phyloP scores from a whole-genome alignment of 2,329 filamentous ascomycete genomes.

The Grosmannia clavigera region DNA sequence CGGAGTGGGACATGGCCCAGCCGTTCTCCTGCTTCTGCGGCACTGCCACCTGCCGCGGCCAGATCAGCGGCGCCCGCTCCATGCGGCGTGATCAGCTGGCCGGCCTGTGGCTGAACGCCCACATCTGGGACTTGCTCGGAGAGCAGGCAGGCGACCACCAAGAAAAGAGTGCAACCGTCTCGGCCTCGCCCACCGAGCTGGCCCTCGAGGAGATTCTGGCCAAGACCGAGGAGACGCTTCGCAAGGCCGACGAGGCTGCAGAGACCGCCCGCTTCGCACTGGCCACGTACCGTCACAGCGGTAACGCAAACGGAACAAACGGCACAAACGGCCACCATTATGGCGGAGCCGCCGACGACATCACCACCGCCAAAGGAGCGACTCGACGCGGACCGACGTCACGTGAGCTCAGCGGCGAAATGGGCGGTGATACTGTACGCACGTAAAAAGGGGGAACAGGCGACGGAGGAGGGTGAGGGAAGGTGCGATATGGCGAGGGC shows the following conservation, averaged over 20 bases:
- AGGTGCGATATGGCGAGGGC: too few relatives aligned
- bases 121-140: slow-evolving; percentile 41
- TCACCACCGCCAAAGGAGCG: slow-evolving; percentile 10
- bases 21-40: slow-evolving; percentile 55
- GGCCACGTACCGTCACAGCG: slow-evolving; percentile 20
- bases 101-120: slow-evolving; percentile 48
- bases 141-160: slow-evolving; percentile 8
- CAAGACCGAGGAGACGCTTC: slow-evolving; percentile 32
- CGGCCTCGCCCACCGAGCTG: slow-evolving; percentile 22
- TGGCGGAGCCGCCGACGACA: slow-evolving; percentile 4
- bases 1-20: slow-evolving; percentile 64
- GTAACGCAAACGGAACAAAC: slow-evolving; percentile 8
- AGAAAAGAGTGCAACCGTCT: neutral
- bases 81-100: slow-evolving; percentile 42
- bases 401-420: slow-evolving; percentile 45
- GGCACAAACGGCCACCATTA: slow-evolving; percentile 5
- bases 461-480: neutral
- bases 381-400: slow-evolving; percentile 36
- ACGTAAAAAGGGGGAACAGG: neutral
- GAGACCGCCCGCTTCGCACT: slow-evolving; percentile 32
- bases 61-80: slow-evolving; percentile 49
- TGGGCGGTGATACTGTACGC: slow-evolving; percentile 44
- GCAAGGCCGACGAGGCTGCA: slow-evolving; percentile 33
- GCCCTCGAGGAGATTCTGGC: slow-evolving; percentile 30
- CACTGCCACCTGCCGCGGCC: slow-evolving; percentile 43